Evolutionary conservation across 2,329 filamentous ascomycete species (phyloP).

Genomic region (Blastomyces gilchristii): DNA sequence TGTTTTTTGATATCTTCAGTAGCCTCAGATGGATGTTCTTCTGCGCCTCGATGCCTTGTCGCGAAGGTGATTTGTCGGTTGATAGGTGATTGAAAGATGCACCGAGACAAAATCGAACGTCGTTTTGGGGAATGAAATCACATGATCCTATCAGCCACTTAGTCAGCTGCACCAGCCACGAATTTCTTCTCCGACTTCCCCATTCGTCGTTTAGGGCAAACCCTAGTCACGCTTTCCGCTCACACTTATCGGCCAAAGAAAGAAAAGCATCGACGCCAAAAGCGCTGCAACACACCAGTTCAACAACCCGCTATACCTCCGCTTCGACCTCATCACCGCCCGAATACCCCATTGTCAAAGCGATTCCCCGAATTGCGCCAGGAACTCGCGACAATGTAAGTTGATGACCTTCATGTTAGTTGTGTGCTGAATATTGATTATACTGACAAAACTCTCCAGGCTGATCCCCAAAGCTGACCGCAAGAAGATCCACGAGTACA

Average conservation of each 20-base stretch:
- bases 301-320: constrained; percentile 20
- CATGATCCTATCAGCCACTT: neutral
- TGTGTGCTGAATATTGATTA: constrained; percentile 8
- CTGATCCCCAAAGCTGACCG: constrained; percentile 99
- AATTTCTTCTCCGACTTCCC: neutral
- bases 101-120: neutral
- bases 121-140: neutral
- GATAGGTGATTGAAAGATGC: neutral
- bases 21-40: neutral
- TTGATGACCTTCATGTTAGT: constrained; percentile 9
- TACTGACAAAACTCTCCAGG: constrained; percentile 41
- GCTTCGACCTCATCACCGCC: constrained; percentile 28
- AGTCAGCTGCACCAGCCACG: too few species aligned
- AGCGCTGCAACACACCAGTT: constrained; percentile 16
- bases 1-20: neutral
- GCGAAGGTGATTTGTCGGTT: neutral
- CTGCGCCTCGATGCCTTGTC: neutral
- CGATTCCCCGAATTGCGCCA: constrained; percentile 45
- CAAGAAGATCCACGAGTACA: constrained; percentile 99
- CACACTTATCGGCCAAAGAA: neutral
- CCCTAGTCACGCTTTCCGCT: constrained; percentile 3
- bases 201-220: constrained; percentile 6
- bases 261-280: constrained; percentile 9
- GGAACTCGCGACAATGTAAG: constrained; percentile 46
- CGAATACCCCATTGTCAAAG: constrained; percentile 37